A percentile compares a stretch with the other conserved stretches of the same genome.
These are phyloP conservation scores for Waltergamsia citrina DNA, from an alignment of 2,329 filamentous ascomycete species.

Conservation along the genomic window DNA sequence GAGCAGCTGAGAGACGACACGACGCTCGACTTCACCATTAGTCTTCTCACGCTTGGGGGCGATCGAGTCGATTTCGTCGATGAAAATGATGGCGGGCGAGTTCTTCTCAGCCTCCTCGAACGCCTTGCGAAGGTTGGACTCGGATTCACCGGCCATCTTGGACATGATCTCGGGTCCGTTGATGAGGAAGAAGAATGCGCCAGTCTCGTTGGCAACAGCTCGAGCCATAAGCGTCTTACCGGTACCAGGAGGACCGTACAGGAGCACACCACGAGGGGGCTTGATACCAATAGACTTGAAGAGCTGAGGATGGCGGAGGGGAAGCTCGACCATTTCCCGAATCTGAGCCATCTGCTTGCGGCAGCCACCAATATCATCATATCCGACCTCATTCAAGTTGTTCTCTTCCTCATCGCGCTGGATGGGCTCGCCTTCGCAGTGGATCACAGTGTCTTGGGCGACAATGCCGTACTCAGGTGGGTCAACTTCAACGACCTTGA, in stretches of 20 bases:
- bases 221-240: constrained; percentile 99
- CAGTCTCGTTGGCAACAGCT: constrained; percentile 97
- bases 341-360: constrained; percentile 99
- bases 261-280: constrained; percentile 93
- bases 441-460: constrained; percentile 96
- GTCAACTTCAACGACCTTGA: constrained; percentile 98
- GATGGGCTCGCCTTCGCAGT: constrained; percentile 86
- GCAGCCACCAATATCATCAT: constrained; percentile 98
- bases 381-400: constrained; percentile 97
- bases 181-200: constrained; percentile 98
- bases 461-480: constrained; percentile 98
- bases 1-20: constrained; percentile 92
- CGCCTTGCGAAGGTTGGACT: constrained; percentile 96
- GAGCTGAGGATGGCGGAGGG: constrained; percentile 90
- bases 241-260: constrained; percentile 94
- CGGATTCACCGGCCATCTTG: constrained; percentile 99
- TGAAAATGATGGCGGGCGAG: constrained; percentile 98
- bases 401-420: constrained; percentile 98
- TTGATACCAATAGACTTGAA: constrained; percentile 99
- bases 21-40: constrained; percentile 96
- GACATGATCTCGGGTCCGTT: constrained; percentile 99
- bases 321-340: constrained; percentile 94
- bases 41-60: constrained; percentile 99
- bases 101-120: constrained; percentile 99
- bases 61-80: constrained; percentile 98